Conservation (phyloP, 768 basidiomycete species). For the Tylopilus sp. region DNA sequence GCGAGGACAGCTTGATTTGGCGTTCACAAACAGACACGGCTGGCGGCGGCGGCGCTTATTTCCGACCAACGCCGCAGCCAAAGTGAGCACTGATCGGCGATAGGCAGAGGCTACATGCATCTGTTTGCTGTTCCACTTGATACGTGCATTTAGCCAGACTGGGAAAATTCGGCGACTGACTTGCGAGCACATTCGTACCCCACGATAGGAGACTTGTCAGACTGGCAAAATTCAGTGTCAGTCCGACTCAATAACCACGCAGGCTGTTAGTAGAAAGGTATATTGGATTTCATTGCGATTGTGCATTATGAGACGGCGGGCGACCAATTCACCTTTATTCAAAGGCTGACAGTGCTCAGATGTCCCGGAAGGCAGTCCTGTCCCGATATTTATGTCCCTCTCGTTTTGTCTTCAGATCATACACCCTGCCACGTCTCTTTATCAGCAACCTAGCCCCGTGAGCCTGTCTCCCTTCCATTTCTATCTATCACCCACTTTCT, state of each 20-base stretch:
- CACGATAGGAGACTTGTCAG: not conserved
- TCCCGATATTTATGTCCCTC: not conserved
- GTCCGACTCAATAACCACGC: too few species aligned
- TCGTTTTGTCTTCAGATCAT: not conserved
- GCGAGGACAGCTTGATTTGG: not conserved
- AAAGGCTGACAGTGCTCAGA: constrained; percentile 8
- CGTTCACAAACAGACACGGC: not conserved
- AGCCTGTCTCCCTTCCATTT: not conserved
- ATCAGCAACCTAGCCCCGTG: constrained; percentile 4
- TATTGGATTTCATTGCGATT: not conserved
- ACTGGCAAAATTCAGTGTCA: not conserved
- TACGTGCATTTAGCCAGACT: not conserved
- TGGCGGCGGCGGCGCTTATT: too few species aligned
- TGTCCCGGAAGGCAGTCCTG: constrained; percentile 10
- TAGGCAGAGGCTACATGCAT: not conserved
- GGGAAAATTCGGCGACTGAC: too few species aligned
- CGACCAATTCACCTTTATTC: not conserved
- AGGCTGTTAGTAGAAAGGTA: not conserved
- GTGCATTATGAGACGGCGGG: not conserved
- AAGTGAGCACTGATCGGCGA: too few species aligned
- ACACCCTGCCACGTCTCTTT: not conserved
- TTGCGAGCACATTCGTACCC: not conserved
- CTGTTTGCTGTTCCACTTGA: not conserved
- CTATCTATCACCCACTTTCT: not conserved
- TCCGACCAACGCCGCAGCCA: too few species aligned